These are phyloP conservation scores for Pythium coloratum DNA, from an alignment of 352 stramenopile genomes.

Conservation along the genomic window DNA sequence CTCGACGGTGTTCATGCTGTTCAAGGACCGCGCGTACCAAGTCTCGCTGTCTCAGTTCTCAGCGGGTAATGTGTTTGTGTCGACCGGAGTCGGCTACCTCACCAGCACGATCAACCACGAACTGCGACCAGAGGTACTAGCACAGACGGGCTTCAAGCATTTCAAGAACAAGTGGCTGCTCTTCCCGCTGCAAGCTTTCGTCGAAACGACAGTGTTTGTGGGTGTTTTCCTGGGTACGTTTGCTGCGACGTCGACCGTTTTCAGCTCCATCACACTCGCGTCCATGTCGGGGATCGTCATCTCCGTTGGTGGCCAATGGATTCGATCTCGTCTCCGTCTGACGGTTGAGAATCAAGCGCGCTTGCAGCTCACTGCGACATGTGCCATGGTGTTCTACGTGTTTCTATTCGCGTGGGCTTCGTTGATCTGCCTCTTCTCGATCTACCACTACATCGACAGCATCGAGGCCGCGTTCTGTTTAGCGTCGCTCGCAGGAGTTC, in stretches of 20 bases:
- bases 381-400: conserved; percentile 71
- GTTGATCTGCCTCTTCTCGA: conserved; percentile 69
- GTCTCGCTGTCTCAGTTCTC: conserved; percentile 77
- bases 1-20: conserved; percentile 52
- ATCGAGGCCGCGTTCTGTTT: conserved; percentile 85
- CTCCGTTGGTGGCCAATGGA: conserved; percentile 67
- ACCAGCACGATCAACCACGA: conserved; percentile 66
- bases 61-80: conserved; percentile 67
- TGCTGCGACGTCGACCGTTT: conserved; percentile 63
- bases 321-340: conserved; percentile 59
- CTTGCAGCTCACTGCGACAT: conserved; percentile 67
- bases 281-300: conserved; percentile 74
- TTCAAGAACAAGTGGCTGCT: conserved; percentile 76
- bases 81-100: conserved; percentile 61
- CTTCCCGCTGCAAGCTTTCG: conserved; percentile 76
- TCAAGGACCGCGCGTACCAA: conserved; percentile 41
- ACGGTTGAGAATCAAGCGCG: conserved; percentile 54
- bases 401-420: conserved; percentile 72
- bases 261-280: conserved; percentile 74
- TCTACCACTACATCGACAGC: conserved; percentile 85
- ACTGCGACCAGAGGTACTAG: conserved; percentile 53
- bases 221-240: conserved; percentile 80
- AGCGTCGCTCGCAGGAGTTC: conserved; percentile 70
- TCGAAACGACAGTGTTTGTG: conserved; percentile 68
- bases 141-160: conserved; percentile 49